phyloP scores from a whole-genome alignment of 805 yeast species.

The Saturnispora gosingensis region DNA sequence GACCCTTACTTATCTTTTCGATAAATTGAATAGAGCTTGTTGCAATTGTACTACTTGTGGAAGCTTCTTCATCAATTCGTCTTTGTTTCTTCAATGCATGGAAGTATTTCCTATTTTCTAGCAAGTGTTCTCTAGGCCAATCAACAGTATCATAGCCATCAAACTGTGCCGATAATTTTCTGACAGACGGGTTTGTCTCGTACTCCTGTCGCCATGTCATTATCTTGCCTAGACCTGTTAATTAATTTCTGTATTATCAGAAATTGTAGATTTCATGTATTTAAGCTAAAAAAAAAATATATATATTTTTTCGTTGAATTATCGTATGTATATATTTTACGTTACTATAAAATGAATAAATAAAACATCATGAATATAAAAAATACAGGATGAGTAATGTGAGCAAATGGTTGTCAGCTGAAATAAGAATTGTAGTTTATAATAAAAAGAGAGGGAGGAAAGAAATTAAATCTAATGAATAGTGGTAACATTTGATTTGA shows the following conservation, averaged over 20 bases:
- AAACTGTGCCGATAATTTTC: conserved; percentile 35
- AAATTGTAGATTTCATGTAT: no score
- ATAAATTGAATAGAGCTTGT: conserved; percentile 9
- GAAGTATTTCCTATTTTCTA: conserved; percentile 32
- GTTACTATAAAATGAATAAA: conserved; percentile 5
- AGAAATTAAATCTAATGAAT: neutral
- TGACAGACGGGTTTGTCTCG: conserved; percentile 6
- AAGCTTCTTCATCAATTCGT: conserved; percentile 4
- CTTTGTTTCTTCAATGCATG: conserved; percentile 13
- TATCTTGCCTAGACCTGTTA: neutral
- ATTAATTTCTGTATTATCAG: no score
- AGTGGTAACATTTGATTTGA: neutral
- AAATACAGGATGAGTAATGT: neutral
- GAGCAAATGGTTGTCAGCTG: neutral
- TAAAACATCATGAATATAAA: conserved; percentile 1
- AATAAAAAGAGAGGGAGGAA: neutral
- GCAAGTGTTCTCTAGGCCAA: conserved; percentile 55
- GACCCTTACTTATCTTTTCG: conserved; percentile 8
- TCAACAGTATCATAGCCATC: conserved; percentile 59
- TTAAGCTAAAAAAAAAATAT: no score
- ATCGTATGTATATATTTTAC: conserved; percentile 1
- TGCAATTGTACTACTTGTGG: conserved; percentile 7
- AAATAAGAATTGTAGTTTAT: neutral
- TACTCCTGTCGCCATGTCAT: conserved; percentile 10
- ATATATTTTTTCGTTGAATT: neutral